phyloP scores from a whole-genome alignment of 2,329 filamentous ascomycete genomes.

The Ceratocystis cacaofunesta region DNA sequence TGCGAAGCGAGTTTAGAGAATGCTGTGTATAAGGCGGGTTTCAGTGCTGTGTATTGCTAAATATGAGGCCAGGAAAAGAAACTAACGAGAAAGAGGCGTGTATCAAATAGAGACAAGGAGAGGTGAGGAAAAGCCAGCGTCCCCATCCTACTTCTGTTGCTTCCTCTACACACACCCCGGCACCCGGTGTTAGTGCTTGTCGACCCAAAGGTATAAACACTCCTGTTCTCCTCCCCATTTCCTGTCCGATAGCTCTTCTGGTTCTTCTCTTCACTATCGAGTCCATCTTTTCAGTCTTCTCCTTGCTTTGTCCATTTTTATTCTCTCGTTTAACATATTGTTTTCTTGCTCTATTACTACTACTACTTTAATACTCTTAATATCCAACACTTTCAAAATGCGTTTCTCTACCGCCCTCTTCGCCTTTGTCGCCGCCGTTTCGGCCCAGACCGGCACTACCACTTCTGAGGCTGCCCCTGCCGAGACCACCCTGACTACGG shows the following conservation, averaged over 20 bases:
- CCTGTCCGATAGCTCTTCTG: background rate
- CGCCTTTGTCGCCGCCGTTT: slow-evolving; percentile 34
- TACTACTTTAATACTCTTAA: slow-evolving; percentile 11
- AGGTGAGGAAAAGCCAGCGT: background rate
- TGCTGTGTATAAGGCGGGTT: background rate
- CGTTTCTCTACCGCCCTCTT: slow-evolving; percentile 37
- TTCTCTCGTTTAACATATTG: slow-evolving; percentile 17
- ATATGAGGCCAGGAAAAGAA: background rate
- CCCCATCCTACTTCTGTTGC: background rate
- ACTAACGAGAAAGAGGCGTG: slow-evolving; percentile 1
- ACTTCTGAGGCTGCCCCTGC: slow-evolving; percentile 20
- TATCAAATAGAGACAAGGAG: slow-evolving; percentile 5
- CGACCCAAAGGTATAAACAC: slow-evolving; percentile 13
- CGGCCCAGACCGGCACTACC: slow-evolving; percentile 29
- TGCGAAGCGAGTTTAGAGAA: background rate
- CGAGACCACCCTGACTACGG: slow-evolving; percentile 22
- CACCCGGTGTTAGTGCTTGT: background rate
- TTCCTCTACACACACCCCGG: background rate
- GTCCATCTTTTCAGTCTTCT: slow-evolving; percentile 7
- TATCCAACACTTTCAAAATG: slow-evolving; percentile 31
- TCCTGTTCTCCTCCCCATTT: background rate
- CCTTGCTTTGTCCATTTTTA: background rate
- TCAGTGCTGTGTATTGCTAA: background rate
- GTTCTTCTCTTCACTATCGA: slow-evolving; percentile 9
- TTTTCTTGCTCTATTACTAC: slow-evolving; percentile 1